Conservation (phyloP, 2,329 filamentous ascomycete species). For the Myrmaecium sp. region DNA sequence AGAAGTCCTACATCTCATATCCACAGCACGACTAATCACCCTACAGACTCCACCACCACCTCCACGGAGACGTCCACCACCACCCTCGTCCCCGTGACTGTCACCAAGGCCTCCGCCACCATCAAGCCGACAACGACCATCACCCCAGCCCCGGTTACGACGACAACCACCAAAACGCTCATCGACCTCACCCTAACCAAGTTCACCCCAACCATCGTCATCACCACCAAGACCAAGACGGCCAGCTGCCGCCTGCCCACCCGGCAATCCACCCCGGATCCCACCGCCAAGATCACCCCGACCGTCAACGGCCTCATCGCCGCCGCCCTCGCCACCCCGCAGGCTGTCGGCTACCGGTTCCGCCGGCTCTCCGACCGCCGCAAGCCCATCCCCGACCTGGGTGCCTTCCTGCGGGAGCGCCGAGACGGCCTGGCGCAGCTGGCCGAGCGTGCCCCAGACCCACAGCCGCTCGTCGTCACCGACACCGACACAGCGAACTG, state of each 20-base stretch:
- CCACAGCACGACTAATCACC: slow-evolving; percentile 1
- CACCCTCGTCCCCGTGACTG: slow-evolving; percentile 10
- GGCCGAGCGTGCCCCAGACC: slow-evolving; percentile 19
- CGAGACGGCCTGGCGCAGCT: slow-evolving; percentile 10
- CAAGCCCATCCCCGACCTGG: slow-evolving; percentile 4
- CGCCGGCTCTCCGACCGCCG: slow-evolving; percentile 5
- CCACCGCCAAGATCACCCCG: slow-evolving; percentile 11
- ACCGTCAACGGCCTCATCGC: slow-evolving; percentile 7
- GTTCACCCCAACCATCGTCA: slow-evolving; percentile 7
- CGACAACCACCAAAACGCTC: slow-evolving; percentile 14
- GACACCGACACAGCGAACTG: slow-evolving; percentile 14
- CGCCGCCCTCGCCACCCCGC: slow-evolving; percentile 3
- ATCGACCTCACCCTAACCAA: slow-evolving; percentile 11
- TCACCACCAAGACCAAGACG: slow-evolving; percentile 14
- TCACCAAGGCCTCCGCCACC: slow-evolving; percentile 9
- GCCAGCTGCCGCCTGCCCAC: slow-evolving; percentile 14
- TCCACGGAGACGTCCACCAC: slow-evolving; percentile 9
- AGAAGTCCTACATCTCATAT: neutral
- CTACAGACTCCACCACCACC: slow-evolving; percentile 7
- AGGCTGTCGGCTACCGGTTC: slow-evolving; percentile 5
- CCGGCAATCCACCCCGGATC: slow-evolving; percentile 10
- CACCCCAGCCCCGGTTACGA: slow-evolving; percentile 9
- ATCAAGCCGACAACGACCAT: slow-evolving; percentile 10
- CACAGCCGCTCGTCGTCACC: slow-evolving; percentile 16
- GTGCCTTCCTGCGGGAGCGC: slow-evolving; percentile 9